Evolutionary conservation across 139 green algal species (phyloP).

Genomic region (Dunaliella primolecta): DNA sequence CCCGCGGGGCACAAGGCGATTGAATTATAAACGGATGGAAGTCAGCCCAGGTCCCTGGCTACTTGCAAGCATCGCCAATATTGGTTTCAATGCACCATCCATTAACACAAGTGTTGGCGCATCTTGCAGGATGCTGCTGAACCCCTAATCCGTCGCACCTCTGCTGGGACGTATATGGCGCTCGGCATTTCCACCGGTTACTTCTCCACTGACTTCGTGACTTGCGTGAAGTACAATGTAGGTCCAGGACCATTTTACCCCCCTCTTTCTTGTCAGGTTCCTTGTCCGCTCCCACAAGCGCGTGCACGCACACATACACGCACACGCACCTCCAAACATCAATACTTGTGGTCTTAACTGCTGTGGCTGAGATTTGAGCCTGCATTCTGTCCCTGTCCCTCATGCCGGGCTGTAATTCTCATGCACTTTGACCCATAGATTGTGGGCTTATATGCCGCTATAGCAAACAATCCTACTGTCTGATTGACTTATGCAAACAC

Average conservation of each 20-base stretch:
- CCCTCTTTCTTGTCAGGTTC: neutral
- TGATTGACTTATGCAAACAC: too few relatives aligned
- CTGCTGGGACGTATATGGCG: constrained; percentile 1
- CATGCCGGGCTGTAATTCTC: too few relatives aligned
- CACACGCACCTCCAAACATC: too few relatives aligned
- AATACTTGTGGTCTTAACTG: too few relatives aligned
- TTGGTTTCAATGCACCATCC: neutral
- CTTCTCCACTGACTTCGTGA: constrained; percentile 32
- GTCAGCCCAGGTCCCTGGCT: neutral
- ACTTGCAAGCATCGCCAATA: neutral
- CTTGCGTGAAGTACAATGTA: constrained; percentile 40
- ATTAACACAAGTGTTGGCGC: neutral
- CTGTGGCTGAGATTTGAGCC: too few relatives aligned
- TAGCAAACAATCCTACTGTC: too few relatives aligned
- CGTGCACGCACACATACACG: neutral
- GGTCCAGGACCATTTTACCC: neutral
- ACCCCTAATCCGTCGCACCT: constrained; percentile 25
- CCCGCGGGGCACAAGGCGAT: too few relatives aligned
- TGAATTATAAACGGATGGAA: neutral
- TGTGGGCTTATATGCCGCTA: too few relatives aligned
- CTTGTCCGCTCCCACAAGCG: neutral
- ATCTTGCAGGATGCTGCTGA: neutral
- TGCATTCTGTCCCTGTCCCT: too few relatives aligned
- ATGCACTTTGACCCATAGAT: too few relatives aligned
- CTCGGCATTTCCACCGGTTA: constrained; percentile 35